Conservation (phyloP, 1,284 basidiomycete genomes). For the Ceratobasidium sp. region DNA sequence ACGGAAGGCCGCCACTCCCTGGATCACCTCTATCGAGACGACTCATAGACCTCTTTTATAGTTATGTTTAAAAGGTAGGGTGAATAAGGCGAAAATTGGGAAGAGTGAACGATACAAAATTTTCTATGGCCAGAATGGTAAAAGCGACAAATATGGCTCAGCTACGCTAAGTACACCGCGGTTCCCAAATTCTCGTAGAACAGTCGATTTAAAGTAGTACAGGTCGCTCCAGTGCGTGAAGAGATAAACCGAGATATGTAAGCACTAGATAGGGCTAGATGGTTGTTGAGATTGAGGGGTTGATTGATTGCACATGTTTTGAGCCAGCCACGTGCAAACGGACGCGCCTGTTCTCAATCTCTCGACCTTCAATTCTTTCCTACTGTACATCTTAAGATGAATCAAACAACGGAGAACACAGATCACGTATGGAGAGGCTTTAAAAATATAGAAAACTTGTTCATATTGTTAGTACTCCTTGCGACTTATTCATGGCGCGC, state of each 20-base stretch:
- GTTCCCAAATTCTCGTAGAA: neutral
- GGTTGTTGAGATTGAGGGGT: neutral
- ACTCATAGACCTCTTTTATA: conserved; percentile 5
- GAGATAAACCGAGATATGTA: neutral
- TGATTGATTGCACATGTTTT: neutral
- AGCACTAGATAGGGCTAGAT: neutral
- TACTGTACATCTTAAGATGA: neutral
- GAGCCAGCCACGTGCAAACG: conserved; percentile 13
- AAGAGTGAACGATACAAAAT: neutral
- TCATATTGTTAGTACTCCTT: conserved; percentile 29
- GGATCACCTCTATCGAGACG: conserved; percentile 39
- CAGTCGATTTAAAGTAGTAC: neutral
- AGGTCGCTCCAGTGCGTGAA: neutral
- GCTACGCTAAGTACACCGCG: too few relatives aligned
- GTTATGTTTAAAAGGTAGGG: neutral
- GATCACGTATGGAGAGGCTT: conserved; percentile 12
- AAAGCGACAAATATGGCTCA: neutral
- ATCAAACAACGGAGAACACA: neutral
- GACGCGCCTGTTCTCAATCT: neutral
- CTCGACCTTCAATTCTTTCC: neutral
- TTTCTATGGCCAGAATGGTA: neutral
- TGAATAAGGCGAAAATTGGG: neutral
- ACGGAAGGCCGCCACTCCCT: conserved; percentile 31
- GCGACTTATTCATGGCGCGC: too few relatives aligned
- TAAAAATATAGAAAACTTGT: conserved; percentile 1